A percentile compares a stretch with the other conserved stretches of the same genome.
phyloP scores from a whole-genome alignment of 1,139 yeast species.

The Dujonia santamariae region DNA sequence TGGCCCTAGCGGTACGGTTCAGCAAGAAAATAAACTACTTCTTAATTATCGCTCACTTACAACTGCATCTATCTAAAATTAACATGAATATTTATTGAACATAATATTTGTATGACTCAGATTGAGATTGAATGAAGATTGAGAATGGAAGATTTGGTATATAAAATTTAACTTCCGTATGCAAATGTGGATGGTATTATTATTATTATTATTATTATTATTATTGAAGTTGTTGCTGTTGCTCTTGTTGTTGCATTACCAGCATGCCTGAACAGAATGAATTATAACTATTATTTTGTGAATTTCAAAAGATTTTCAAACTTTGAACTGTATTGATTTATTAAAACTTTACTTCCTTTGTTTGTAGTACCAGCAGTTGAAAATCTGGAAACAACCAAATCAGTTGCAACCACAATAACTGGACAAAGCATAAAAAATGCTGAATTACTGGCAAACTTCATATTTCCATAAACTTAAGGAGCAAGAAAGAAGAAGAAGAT shows the following conservation, averaged over 20 bases:
- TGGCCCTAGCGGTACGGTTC: no score
- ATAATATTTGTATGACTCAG: no score
- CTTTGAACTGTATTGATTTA: conserved; percentile 11
- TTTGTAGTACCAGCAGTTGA: conserved; percentile 13
- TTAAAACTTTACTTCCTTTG: conserved; percentile 8
- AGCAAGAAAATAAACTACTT: no score
- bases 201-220: no score
- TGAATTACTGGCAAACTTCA: conserved; percentile 17
- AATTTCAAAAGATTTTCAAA: conserved; percentile 10
- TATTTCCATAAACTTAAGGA: neutral
- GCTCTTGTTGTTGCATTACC: neutral
- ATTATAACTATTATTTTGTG: neutral
- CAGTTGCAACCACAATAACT: conserved; percentile 22
- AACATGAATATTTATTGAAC: no score
- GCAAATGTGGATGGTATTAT: no score
- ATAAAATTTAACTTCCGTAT: no score
- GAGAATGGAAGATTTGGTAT: no score
- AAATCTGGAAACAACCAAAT: conserved; percentile 20
- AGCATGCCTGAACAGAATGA: neutral
- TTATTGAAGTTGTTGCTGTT: no score
- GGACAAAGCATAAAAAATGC: conserved; percentile 23
- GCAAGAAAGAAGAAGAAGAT: neutral
- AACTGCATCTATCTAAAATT: no score
- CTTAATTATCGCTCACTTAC: no score
- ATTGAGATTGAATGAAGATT: no score